These are phyloP conservation scores for Thraustochytrium sp. DNA, from an alignment of 352 stramenopile genomes.

Conservation along the genomic window DNA sequence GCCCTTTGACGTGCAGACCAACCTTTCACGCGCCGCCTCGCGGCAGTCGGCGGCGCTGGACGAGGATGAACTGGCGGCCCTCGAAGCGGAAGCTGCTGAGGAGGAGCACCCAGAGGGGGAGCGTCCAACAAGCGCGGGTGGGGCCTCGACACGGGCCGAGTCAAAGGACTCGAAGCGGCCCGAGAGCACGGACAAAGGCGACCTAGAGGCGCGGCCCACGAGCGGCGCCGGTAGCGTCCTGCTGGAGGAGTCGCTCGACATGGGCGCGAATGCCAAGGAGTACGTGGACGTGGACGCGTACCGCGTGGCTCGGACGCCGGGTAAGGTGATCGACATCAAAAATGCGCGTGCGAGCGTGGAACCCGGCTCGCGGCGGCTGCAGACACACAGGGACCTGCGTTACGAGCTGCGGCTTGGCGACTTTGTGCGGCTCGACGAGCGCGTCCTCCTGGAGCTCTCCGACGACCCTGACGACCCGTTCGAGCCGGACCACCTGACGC, in stretches of 20 bases:
- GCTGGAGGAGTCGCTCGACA: background rate
- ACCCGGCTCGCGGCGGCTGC: background rate
- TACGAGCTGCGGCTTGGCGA: slow-evolving; percentile 14
- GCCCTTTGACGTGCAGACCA: slow-evolving; percentile 10
- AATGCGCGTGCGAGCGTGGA: background rate
- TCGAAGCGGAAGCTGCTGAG: no score
- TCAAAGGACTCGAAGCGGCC: no score
- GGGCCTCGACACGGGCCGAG: no score
- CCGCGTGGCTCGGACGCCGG: background rate
- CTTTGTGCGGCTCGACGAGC: background rate
- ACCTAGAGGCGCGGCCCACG: no score
- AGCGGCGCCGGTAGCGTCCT: background rate
- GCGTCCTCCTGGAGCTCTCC: background rate
- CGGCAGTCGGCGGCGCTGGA: no score
- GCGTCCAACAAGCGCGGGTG: no score
- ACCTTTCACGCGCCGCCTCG: no score
- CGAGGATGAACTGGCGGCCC: no score
- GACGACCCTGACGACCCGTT: slow-evolving; percentile 15
- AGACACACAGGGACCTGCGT: background rate
- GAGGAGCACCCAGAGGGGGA: no score
- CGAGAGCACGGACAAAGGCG: no score
- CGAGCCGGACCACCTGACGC: background rate
- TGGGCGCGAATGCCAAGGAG: background rate
- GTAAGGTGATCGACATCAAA: background rate
- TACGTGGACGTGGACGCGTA: background rate